Base-by-base conservation (phyloP, 2,329 filamentous ascomycete species). In the Cladobotryum protrusum region DNA sequence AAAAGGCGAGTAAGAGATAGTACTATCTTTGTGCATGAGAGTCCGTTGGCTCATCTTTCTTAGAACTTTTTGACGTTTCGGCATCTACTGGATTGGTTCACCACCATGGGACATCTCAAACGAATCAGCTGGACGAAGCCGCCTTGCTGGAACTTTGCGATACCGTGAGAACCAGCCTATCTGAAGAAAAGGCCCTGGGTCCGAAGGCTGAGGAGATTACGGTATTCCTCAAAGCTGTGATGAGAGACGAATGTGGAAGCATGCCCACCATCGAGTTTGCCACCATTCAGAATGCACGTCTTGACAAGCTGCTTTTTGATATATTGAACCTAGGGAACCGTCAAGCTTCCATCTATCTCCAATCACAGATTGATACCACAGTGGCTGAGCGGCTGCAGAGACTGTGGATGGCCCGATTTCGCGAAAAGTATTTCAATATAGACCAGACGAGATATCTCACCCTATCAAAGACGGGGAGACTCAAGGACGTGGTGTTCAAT, bases 291-390 rank as follows among this genome's bases (percentile, higher is more conserved):
- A 54, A 63, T 14, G 59, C 69, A 2, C 65, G 63, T 11, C 63
- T 78, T 5, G 69, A 75, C 52, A 76, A 74, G 52, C 56, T 78
- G 2, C 54, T 76, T n/a, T 57, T 61, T 15, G 73, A 76, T 15
- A 65, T 72, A 9, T 56, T 68, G 19, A 62, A 66, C 35, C 59
- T 61, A 0, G 58, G 59, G 7, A 63, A 63, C 39, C 57, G 60
- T 8, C 60, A 60, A 12, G 49, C 49, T 1, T 61, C 61, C 7
- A 53, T 61, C 13, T 57, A 63, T 11, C 58, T 57, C 4, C 60
- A 63, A 47, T 66, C 68, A 50, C 60, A 63, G 15, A 59, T 63
- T 19, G 66, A 72, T 50, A 57, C 65, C 17, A 55, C 61, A 6
- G 59, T 68, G 34, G 73, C 68, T 12, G 66, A 70, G 50, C 61